A percentile compares a stretch with the other conserved stretches of the same genome.
phyloP scores from a whole-genome alignment of 1,284 basidiomycete genomes.

The Puccinia brachypodii region DNA sequence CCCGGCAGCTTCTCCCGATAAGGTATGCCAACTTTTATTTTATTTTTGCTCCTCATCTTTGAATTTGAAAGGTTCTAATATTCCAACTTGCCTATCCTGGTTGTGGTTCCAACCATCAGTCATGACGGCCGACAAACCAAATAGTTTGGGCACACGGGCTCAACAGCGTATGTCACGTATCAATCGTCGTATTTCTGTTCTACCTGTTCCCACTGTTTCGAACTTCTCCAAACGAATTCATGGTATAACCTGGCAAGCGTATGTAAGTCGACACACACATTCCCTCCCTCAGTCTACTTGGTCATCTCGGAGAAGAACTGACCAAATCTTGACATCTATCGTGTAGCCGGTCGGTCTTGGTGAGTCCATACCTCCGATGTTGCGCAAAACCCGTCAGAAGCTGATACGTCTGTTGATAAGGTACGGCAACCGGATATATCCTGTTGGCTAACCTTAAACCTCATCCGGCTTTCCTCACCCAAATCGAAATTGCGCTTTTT shows the following conservation, averaged over 20 bases:
- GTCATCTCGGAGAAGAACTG: not conserved
- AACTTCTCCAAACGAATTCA: constrained; percentile 40
- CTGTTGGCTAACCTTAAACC: constrained; percentile 16
- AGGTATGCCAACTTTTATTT: not conserved
- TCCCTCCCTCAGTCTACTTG: not conserved
- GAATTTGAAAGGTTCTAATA: not conserved
- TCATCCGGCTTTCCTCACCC: constrained; percentile 18
- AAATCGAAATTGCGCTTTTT: constrained; percentile 25
- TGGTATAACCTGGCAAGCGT: constrained; percentile 40
- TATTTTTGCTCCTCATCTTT: not conserved
- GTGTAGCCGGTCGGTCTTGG: constrained; percentile 28
- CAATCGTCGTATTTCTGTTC: constrained; percentile 7
- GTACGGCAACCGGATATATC: constrained; percentile 27
- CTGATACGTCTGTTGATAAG: not conserved
- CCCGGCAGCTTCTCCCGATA: not conserved
- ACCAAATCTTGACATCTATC: not conserved
- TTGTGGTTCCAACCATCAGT: not conserved
- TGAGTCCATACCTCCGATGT: not conserved
- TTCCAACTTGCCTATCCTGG: not conserved
- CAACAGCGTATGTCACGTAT: constrained; percentile 29
- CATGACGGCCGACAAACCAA: not conserved
- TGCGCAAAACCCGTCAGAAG: not conserved
- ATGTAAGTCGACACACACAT: not conserved
- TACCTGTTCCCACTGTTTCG: constrained; percentile 12
- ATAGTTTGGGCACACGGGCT: not conserved